Percentiles rank a stretch among this genome's conserved stretches.
phyloP scores from a whole-genome alignment of 331 rosid species.

The Ulmus americana region DNA sequence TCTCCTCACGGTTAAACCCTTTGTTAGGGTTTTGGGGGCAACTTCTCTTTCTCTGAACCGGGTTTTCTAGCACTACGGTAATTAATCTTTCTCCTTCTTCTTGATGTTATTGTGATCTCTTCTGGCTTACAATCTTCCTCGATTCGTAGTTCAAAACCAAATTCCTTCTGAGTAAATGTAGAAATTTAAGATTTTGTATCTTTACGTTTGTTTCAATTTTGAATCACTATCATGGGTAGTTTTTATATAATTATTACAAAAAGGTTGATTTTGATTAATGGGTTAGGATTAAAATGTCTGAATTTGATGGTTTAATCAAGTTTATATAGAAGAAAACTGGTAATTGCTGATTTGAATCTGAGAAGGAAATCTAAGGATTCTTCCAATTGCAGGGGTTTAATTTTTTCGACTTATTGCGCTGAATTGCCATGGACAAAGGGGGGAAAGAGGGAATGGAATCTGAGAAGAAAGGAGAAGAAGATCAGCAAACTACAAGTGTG shows the following conservation, averaged over 20 bases:
- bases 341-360: background rate
- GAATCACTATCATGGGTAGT: background rate
- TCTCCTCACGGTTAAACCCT: too few species aligned
- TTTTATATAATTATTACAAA: background rate
- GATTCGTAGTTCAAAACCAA: too few species aligned
- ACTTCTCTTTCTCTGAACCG: too few species aligned
- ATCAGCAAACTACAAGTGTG: constrained; percentile 24
- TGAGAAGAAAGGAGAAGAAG: constrained; percentile 32
- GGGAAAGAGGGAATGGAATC: constrained; percentile 18
- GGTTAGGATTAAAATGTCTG: background rate
- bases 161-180: too few species aligned
- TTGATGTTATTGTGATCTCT: background rate
- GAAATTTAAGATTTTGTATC: too few species aligned
- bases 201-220: background rate
- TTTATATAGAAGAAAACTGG: background rate
- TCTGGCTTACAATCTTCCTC: background rate
- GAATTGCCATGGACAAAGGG: background rate
- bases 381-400: background rate
- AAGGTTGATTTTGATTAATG: background rate
- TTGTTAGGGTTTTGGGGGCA: too few species aligned
- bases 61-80: too few species aligned
- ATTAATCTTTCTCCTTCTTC: background rate
- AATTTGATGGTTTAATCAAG: background rate
- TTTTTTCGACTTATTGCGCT: background rate
- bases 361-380: background rate